phyloP scores from a whole-genome alignment of 345 rosid genomes.

The Corchorus capsularis region DNA sequence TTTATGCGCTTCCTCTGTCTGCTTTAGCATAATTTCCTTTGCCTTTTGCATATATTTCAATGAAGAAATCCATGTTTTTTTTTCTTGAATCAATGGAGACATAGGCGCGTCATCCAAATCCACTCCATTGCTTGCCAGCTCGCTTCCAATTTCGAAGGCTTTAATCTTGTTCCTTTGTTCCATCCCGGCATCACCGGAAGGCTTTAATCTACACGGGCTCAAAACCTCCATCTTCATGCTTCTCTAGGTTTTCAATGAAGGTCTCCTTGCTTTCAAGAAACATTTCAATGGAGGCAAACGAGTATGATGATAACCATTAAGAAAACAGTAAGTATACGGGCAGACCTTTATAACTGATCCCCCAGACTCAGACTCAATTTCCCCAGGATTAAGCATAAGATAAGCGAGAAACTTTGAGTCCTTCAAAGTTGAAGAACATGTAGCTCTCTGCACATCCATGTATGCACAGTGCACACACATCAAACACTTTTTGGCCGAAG shows the following conservation, averaged over 20 bases:
- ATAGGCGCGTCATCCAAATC: background rate
- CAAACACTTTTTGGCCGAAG: slow-evolving; percentile 41
- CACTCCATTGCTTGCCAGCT: slow-evolving; percentile 13
- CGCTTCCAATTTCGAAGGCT: slow-evolving; percentile 16
- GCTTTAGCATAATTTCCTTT: slow-evolving; percentile 26
- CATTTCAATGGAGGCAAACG: slow-evolving; percentile 73
- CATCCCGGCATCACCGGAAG: too few species aligned
- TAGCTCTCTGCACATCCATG: slow-evolving; percentile 54
- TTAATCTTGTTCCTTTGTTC: too few species aligned
- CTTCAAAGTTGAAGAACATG: slow-evolving; percentile 90
- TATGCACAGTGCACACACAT: slow-evolving; percentile 46
- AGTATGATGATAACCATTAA: slow-evolving; percentile 77
- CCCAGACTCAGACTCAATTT: slow-evolving; percentile 63
- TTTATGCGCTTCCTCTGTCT: slow-evolving; percentile 19
- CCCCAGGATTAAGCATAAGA: slow-evolving; percentile 71
- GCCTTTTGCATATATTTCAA: slow-evolving; percentile 47
- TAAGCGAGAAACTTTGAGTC: slow-evolving; percentile 75
- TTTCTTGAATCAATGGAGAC: slow-evolving; percentile 27
- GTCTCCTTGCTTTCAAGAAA: slow-evolving; percentile 69
- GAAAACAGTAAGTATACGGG: slow-evolving; percentile 81
- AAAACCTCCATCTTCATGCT: slow-evolving; percentile 41
- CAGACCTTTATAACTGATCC: slow-evolving; percentile 80
- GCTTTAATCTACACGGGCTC: slow-evolving; percentile 30
- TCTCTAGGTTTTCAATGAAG: slow-evolving; percentile 60
- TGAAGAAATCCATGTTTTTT: slow-evolving; percentile 34